Evolutionary conservation across 2,329 filamentous ascomycete species (phyloP), one percentile per base, ranked within the genome.

Genomic region (Monilinia vaccinii-corymbosi): DNA sequence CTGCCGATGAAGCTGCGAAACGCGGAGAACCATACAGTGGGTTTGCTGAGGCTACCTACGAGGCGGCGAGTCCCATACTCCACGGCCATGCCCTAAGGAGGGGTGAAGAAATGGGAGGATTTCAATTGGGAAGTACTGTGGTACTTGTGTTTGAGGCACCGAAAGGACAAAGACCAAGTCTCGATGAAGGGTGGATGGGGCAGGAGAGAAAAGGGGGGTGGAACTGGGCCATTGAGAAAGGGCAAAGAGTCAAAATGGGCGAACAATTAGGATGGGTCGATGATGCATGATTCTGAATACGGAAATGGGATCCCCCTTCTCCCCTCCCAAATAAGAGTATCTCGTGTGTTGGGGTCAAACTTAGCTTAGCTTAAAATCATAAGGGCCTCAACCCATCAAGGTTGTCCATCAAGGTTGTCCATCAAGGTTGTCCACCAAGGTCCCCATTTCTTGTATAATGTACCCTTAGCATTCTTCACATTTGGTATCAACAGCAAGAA

Each of bases 31-130:
- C 85, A 1, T 96, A 96, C 71, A 83, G 85, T n/a, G 94, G 94
- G 1, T 99, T 92, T 71, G 85, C 89, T 0, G 94, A 99, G 75
- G 95, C 94, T 9, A 92, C 88, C 2, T 99, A 99, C 71, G 82
- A 82, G 49, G 80, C 79, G 18, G 90, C 93, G 1, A 95, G 89
- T 69, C 75, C 79, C 3, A 82, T 96, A 2, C 79, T 99, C 0
- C 84, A 84, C 23, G 94, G 95, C 2, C 86, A 97, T 72, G 88
- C 93, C 1, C 77, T 99, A 59, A 83, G 86, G 64, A 81, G 89
- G 48, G 94, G 94, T 40, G 93, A 97, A 71, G 94, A 99, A 75
- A 97, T 99, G 91, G 94, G 94, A 58, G 95, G 94, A 0, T 99
- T 99, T 76, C 91, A 95, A 77, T 80, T 99, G 4, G 94, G 94